Base-by-base conservation (phyloP, 768 basidiomycete genomes). In the Kwoniella europaea region DNA sequence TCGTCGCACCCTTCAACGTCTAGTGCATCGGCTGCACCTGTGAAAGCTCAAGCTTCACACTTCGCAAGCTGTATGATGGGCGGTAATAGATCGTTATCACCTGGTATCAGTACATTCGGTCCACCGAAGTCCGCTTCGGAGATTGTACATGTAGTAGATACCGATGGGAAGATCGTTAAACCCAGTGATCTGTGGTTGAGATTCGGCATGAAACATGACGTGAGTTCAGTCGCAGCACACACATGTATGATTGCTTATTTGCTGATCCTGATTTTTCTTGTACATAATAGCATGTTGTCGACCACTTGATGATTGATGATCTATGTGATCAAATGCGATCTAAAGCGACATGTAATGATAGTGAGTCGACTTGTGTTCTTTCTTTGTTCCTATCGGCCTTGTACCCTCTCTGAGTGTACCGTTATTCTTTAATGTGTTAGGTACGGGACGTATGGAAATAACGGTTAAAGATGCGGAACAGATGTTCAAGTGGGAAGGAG, bases 261-360 rank as follows among this genome's bases (percentile, higher is more conserved):
- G 35, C 35, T 35, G 35, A 35, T 35, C 7, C 35, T 35, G 35
- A 9, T 9, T 6, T 6, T 35, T 35, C 27, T 27, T 3, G 35
- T 4, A 35, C 7, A 5, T 35, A 9, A 35, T 35, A 35, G 35
- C 58, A 54, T 22, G 60, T 65, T 18, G 71, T 76, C 12, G 75
- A 77, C 46, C 53, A 78, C 54, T 68, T 83, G 20, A 71, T 82
- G 46, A 76, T 83, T 44, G 82, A 83, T 60, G 82, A 83, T 68
- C 72, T 83, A 22, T 83, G 82, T 71, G 78, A 78, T 50, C 75
- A 76, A 56, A 80, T 83, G 76, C 74, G 74, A 61, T 35, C 65
- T 5, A 83, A 83, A 55, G 82, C 81, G 1, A 74, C 72, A 2
- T 79, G 78, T 42, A 74, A 71, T 56, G 82, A 80, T 59, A 69